A percentile compares a stretch with the other conserved stretches of the same genome.
phyloP scores from a whole-genome alignment of 768 basidiomycete genomes.

The Sarcodon sp. region DNA sequence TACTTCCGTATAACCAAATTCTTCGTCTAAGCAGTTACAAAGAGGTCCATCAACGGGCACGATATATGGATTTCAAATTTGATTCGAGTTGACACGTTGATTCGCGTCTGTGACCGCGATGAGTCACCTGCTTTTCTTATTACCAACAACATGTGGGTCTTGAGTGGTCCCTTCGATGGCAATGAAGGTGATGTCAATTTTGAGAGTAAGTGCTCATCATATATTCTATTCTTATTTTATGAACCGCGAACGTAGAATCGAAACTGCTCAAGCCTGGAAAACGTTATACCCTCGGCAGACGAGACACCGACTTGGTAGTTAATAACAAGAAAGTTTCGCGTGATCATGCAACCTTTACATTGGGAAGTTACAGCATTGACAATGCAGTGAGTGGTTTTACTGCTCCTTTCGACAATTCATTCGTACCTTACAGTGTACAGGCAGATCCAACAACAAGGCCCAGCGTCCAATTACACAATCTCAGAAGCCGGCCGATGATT shows the following conservation, averaged over 20 bases:
- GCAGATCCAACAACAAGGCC: conserved; percentile 35
- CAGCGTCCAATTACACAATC: conserved; percentile 16
- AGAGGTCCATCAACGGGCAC: too few species aligned
- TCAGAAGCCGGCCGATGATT: conserved; percentile 12
- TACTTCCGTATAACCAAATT: too few species aligned
- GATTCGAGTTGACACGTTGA: too few species aligned
- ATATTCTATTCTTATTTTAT: neutral
- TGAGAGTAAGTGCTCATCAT: neutral
- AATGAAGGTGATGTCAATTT: conserved; percentile 6
- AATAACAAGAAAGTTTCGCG: conserved; percentile 54
- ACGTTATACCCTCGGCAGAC: conserved; percentile 45
- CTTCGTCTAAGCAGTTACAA: too few species aligned
- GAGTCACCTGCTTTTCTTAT: too few species aligned
- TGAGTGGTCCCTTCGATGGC: conserved; percentile 10
- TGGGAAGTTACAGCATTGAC: conserved; percentile 36
- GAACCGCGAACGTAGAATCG: conserved; percentile 17
- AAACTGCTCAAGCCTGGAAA: conserved; percentile 54
- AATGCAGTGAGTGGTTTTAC: conserved; percentile 36
- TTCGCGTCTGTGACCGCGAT: too few species aligned
- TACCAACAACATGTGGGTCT: conserved; percentile 8
- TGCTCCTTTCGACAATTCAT: neutral
- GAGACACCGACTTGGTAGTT: conserved; percentile 33
- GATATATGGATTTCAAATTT: too few species aligned
- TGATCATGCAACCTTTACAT: conserved; percentile 43
- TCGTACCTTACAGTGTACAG: conserved; percentile 19